These are phyloP conservation scores for Stemphylium beticola DNA, from an alignment of 2,329 filamentous ascomycete genomes.

Conservation along the genomic window DNA sequence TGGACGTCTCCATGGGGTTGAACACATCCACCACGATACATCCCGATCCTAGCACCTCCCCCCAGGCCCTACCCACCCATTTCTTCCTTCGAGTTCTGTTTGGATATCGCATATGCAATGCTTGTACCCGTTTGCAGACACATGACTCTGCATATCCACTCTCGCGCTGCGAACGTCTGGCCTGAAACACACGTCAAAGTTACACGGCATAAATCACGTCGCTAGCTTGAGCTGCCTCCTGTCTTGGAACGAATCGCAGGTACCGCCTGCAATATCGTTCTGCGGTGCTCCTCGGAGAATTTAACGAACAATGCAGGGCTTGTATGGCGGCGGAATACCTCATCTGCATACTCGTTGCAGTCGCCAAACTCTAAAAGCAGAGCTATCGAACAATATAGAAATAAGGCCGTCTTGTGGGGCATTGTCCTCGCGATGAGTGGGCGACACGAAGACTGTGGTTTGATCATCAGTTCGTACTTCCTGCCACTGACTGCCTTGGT, in stretches of 20 bases:
- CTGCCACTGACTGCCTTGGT: background rate
- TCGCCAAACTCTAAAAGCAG: slow-evolving; percentile 3
- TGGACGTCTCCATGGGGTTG: background rate
- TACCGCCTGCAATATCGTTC: slow-evolving; percentile 9
- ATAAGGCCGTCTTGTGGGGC: background rate
- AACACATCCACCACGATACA: slow-evolving; percentile 6
- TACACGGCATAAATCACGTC: slow-evolving; percentile 9
- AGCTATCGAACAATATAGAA: background rate
- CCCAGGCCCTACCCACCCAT: slow-evolving; percentile 3
- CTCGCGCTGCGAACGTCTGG: slow-evolving; percentile 21
- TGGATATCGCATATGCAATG: slow-evolving; percentile 21
- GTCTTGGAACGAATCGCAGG: slow-evolving; percentile 2
- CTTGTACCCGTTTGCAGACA: slow-evolving; percentile 16
- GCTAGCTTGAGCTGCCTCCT: background rate
- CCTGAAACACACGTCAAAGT: slow-evolving; percentile 15
- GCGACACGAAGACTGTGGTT: background rate
- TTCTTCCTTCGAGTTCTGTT: slow-evolving; percentile 15
- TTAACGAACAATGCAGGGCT: slow-evolving; percentile 6
- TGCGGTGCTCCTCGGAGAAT: slow-evolving; percentile 15
- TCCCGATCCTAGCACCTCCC: slow-evolving; percentile 4
- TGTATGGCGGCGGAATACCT: slow-evolving; percentile 12
- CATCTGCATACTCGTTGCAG: slow-evolving; percentile 11
- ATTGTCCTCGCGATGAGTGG: background rate
- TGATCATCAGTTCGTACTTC: background rate
- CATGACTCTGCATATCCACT: slow-evolving; percentile 13